Evolutionary conservation across 2,329 filamentous ascomycete species (phyloP), one percentile per base, ranked within the genome.

Genomic region (Cladosporium sp.): DNA sequence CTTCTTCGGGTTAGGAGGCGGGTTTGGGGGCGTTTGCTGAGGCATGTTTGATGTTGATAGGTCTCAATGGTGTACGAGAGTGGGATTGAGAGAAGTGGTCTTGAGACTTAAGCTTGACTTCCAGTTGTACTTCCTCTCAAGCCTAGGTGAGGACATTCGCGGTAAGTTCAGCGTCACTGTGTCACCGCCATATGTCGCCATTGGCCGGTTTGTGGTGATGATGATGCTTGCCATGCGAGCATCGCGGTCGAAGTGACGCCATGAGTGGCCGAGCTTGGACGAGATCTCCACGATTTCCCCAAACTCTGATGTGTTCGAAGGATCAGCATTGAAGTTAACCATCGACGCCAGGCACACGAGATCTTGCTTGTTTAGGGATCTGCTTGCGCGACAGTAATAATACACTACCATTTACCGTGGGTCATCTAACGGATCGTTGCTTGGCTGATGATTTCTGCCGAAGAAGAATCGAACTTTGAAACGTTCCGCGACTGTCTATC

Each of bases 401-500:
- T 30, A 5, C 49, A 28, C 11, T 10, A 18, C 16, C 16, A 7
- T 30, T n/a, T 3, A n/a, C 18, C 11, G 39, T 23, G 39, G 49
- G 49, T 21, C 14, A 2, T 21, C n/a, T n/a, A n/a, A n/a, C n/a
- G n/a, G n/a, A 13, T 32, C 18, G 14, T 25, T 21, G 57, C 39
- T 11, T 46, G 39, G 39, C 39, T 65, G 63, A 77, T 78, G 75
- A 76, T 80, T 25, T 64, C 60, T 18, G 18, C 72, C 26, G 75
- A 74, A 18, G 74, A 80, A 64, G 78, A 80, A 59, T 53, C 58
- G 46, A 91, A 91, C 71, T 89, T 87, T 75, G 85, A 88, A 61
- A 80, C 87, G 56, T 93, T 95, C 76, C 84, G 89, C 63, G 92
- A 95, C 72, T 91, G 86, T 73, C 80, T 95, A 67, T 90, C 91